phyloP scores from a whole-genome alignment of 1,284 basidiomycete genomes.

The Taiwanofungus camphoratus region DNA sequence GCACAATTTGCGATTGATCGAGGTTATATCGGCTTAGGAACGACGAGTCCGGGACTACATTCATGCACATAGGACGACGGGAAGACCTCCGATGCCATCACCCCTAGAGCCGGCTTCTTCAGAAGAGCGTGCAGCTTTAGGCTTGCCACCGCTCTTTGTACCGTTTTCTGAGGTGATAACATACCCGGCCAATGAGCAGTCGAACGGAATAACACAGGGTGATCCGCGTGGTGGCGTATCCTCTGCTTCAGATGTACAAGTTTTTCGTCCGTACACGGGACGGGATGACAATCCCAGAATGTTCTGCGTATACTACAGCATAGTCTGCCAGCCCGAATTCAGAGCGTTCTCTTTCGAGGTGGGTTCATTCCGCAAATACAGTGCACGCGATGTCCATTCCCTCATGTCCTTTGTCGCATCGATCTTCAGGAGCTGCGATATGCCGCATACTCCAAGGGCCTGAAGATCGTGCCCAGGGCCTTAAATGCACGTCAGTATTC shows the following conservation, averaged over 20 bases:
- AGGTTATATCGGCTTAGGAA: slow-evolving; percentile 31
- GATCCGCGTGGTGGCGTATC: not conserved
- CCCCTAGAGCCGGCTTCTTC: slow-evolving; percentile 35
- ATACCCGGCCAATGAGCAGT: not conserved
- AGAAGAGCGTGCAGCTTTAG: slow-evolving; percentile 30
- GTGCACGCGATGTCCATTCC: too few species aligned
- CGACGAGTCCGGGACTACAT: slow-evolving; percentile 43
- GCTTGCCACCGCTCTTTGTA: slow-evolving; percentile 41
- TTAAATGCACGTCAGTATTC: not conserved
- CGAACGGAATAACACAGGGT: slow-evolving; percentile 4
- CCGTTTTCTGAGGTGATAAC: slow-evolving; percentile 25
- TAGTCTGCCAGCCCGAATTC: slow-evolving; percentile 31
- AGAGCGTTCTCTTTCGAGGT: slow-evolving; percentile 37
- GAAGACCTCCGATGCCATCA: slow-evolving; percentile 36
- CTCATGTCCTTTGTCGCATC: not conserved
- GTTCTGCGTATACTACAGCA: slow-evolving; percentile 29
- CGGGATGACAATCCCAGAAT: slow-evolving; percentile 22
- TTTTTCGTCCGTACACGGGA: slow-evolving; percentile 21
- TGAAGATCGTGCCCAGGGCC: not conserved
- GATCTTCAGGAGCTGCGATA: slow-evolving; percentile 1
- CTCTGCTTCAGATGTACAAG: slow-evolving; percentile 29
- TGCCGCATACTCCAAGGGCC: not conserved
- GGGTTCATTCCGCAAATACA: slow-evolving; percentile 13
- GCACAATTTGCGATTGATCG: slow-evolving; percentile 5
- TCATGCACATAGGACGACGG: slow-evolving; percentile 36